Conservation (phyloP, 768 basidiomycete species). For the Flagelloscypha sp. region DNA sequence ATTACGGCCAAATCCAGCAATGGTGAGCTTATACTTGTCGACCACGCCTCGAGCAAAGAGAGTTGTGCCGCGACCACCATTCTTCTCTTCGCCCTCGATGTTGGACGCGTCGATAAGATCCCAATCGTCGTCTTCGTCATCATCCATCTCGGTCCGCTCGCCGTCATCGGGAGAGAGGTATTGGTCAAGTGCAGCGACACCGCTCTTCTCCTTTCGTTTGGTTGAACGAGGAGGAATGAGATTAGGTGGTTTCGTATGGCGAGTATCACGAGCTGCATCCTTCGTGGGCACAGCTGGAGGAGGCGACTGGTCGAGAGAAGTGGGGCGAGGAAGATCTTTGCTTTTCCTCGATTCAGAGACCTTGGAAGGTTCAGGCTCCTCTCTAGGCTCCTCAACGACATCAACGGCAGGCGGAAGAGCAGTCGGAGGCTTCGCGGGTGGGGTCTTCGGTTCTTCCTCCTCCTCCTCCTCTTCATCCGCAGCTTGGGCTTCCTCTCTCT, state of each 20-base stretch:
- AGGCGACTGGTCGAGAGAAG: slow-evolving; percentile 12
- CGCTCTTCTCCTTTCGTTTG: slow-evolving; percentile 72
- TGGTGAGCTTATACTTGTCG: slow-evolving; percentile 76
- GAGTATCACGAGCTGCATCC: slow-evolving; percentile 18
- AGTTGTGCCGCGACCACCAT: slow-evolving; percentile 71
- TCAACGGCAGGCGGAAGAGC: slow-evolving; percentile 4
- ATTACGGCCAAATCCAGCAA: slow-evolving; percentile 80
- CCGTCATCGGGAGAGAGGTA: slow-evolving; percentile 50
- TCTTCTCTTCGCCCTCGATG: slow-evolving; percentile 80
- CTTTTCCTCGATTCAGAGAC: slow-evolving; percentile 20
- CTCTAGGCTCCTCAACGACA: slow-evolving; percentile 6
- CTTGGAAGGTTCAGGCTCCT: slow-evolving; percentile 12
- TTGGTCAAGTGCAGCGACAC: slow-evolving; percentile 71
- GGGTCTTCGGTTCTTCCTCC: slow-evolving; percentile 18
- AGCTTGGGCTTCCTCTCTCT: slow-evolving; percentile 1
- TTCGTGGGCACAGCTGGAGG: slow-evolving; percentile 23
- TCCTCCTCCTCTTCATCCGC: slow-evolving; percentile 25
- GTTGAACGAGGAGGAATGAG: slow-evolving; percentile 20
- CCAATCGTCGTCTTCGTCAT: slow-evolving; percentile 81
- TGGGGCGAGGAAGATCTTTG: slow-evolving; percentile 20
- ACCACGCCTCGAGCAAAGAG: slow-evolving; percentile 89
- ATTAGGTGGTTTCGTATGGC: slow-evolving; percentile 12
- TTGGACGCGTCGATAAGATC: slow-evolving; percentile 77
- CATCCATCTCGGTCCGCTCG: slow-evolving; percentile 31
- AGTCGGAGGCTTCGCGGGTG: slow-evolving; percentile 12